These are phyloP conservation scores for Fusarium phyllophilum DNA, from an alignment of 2,329 filamentous ascomycete genomes.

Conservation along the genomic window DNA sequence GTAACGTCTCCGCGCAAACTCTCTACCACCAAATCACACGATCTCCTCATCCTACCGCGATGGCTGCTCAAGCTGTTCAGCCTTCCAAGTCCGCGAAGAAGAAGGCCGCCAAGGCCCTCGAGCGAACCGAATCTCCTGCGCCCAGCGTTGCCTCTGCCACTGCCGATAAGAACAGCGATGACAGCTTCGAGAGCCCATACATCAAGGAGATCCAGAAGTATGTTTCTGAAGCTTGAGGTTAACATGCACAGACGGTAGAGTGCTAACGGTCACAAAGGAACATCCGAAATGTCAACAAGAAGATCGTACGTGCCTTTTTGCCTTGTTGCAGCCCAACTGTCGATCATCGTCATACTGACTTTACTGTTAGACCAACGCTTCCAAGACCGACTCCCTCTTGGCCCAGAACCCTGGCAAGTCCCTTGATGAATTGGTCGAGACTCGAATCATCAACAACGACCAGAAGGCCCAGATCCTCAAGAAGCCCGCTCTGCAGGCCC, in stretches of 20 bases:
- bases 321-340: slow-evolving; percentile 8
- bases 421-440: slow-evolving; percentile 76
- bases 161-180: slow-evolving; percentile 64
- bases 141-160: slow-evolving; percentile 58
- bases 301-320: slow-evolving; percentile 74
- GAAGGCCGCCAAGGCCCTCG: slow-evolving; percentile 64
- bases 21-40: slow-evolving; percentile 26
- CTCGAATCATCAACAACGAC: slow-evolving; percentile 81
- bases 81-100: slow-evolving; percentile 76
- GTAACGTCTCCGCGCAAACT: slow-evolving; percentile 38
- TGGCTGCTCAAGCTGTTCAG: slow-evolving; percentile 73
- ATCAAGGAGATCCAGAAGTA: slow-evolving; percentile 93
- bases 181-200: slow-evolving; percentile 76
- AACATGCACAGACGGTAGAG: not conserved
- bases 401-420: slow-evolving; percentile 75
- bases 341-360: slow-evolving; percentile 32
- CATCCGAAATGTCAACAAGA: slow-evolving; percentile 93
- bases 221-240: slow-evolving; percentile 44
- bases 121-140: slow-evolving; percentile 66
- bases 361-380: slow-evolving; percentile 68
- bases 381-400: slow-evolving; percentile 77
- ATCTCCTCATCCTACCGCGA: slow-evolving; percentile 31
- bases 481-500: slow-evolving; percentile 76
- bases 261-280: slow-evolving; percentile 65
- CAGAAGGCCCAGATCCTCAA: slow-evolving; percentile 81